phyloP scores from a whole-genome alignment of 1,284 basidiomycete species.

The Apiotrichum porosum region DNA sequence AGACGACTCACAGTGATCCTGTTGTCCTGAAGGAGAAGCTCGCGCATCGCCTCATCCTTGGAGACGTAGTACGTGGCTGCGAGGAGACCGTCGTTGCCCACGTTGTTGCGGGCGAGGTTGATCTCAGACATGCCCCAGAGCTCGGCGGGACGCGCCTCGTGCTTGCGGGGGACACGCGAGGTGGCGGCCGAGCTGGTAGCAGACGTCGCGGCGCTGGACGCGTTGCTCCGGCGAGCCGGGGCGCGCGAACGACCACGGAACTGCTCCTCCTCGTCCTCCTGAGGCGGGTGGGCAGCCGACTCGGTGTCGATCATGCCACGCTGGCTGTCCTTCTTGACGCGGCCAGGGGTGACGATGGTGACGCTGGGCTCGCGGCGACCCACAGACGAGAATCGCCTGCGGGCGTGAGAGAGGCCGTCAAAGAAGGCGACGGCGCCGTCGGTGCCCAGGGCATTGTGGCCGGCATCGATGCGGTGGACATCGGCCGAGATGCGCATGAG shows the following conservation, averaged over 20 bases:
- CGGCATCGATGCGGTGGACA: constrained; percentile 37
- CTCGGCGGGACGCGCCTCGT: neutral
- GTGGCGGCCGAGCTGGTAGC: neutral
- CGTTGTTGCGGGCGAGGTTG: constrained; percentile 31
- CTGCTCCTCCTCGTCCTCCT: too few species aligned
- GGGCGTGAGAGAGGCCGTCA: constrained; percentile 26
- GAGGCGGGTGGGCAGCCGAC: too few species aligned
- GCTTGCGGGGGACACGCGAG: neutral
- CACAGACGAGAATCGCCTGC: constrained; percentile 13
- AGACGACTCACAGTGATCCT: constrained; percentile 29
- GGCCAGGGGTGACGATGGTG: neutral
- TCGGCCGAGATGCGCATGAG: constrained; percentile 23
- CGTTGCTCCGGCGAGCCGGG: too few species aligned
- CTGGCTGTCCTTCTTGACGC: neutral
- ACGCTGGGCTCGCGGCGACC: neutral
- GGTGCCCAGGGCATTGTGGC: constrained; percentile 37
- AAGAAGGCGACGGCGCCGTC: constrained; percentile 35
- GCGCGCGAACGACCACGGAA: too few species aligned
- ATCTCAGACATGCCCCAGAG: constrained; percentile 39
- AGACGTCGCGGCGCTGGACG: too few species aligned
- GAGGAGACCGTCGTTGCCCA: constrained; percentile 12
- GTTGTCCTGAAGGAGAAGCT: constrained; percentile 35
- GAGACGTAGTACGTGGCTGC: constrained; percentile 9
- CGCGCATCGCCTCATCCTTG: constrained; percentile 29
- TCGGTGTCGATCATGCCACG: too few species aligned